Percentiles rank a stretch among this genome's conserved stretches.
Evolutionary conservation across 805 yeast species (phyloP).

Genomic region (Yarrowia deformans): DNA sequence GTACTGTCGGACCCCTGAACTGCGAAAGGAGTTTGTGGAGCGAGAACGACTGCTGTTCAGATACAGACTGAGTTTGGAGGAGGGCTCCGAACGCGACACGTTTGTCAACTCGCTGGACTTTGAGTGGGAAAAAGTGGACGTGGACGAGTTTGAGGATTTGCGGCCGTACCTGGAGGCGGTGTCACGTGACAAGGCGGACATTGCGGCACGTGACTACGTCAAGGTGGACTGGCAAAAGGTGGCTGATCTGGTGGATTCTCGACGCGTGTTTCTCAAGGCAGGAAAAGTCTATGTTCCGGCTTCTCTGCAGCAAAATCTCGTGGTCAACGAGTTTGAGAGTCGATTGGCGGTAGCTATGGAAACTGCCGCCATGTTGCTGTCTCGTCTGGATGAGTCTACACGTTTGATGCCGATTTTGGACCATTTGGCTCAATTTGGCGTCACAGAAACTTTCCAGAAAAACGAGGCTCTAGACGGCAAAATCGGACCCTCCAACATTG

Average conservation of each 20-base stretch:
- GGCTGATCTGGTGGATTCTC: conserved; percentile 73
- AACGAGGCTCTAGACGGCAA: conserved; percentile 52
- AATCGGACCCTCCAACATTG: conserved; percentile 68
- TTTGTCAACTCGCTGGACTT: conserved; percentile 73
- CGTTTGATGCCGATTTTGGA: conserved; percentile 82
- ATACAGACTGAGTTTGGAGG: conserved; percentile 70
- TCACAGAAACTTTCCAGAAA: conserved; percentile 47
- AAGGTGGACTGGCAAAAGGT: conserved; percentile 89
- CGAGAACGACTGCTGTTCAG: conserved; percentile 79
- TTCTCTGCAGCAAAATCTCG: conserved; percentile 73
- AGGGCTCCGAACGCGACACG: conserved; percentile 68
- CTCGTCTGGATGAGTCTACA: conserved; percentile 90
- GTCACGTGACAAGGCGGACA: conserved; percentile 12
- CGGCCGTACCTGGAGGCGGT: conserved; percentile 64
- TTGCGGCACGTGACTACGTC: conserved; percentile 56
- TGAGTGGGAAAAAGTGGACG: conserved; percentile 72
- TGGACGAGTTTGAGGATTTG: conserved; percentile 66
- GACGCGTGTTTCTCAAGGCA: conserved; percentile 67
- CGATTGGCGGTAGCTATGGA: conserved; percentile 61
- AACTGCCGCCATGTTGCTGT: conserved; percentile 76
- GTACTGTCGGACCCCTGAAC: conserved; percentile 82
- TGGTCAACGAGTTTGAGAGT: conserved; percentile 71
- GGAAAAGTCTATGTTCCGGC: conserved; percentile 90
- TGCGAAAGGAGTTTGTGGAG: conserved; percentile 77
- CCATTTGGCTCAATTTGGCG: conserved; percentile 62